phyloP scores from a whole-genome alignment of 2,329 filamentous ascomycete species.

The Xylaria sp. region DNA sequence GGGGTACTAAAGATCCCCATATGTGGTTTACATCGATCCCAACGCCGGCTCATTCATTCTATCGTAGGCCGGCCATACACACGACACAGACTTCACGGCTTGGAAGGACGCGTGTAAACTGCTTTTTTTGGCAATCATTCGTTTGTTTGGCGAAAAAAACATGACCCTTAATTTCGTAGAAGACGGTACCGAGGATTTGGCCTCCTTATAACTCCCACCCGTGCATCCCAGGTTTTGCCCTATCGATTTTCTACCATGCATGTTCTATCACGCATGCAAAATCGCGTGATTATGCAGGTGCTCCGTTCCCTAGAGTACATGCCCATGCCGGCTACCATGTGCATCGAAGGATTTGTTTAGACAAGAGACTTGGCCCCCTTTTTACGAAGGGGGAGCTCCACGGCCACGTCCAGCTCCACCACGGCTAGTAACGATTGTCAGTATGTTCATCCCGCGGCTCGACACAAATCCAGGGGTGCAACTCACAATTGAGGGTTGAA shows the following conservation, averaged over 20 bases:
- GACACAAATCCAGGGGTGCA: slow-evolving; percentile 31
- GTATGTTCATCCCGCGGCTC: slow-evolving; percentile 25
- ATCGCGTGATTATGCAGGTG: slow-evolving; percentile 59
- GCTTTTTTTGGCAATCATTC: slow-evolving; percentile 40
- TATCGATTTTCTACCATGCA: slow-evolving; percentile 59
- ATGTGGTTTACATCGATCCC: slow-evolving; percentile 16
- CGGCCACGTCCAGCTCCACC: slow-evolving; percentile 91
- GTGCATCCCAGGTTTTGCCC: slow-evolving; percentile 59
- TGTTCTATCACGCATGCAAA: slow-evolving; percentile 58
- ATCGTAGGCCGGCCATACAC: slow-evolving; percentile 27
- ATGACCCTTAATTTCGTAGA: slow-evolving; percentile 52
- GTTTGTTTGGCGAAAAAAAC: slow-evolving; percentile 50
- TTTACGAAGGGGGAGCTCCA: slow-evolving; percentile 77
- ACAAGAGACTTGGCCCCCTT: slow-evolving; percentile 55
- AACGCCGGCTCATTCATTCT: slow-evolving; percentile 31
- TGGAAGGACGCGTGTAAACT: slow-evolving; percentile 25
- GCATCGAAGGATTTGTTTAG: slow-evolving; percentile 52
- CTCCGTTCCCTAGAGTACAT: slow-evolving; percentile 54
- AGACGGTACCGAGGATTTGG: slow-evolving; percentile 52
- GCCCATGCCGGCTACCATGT: slow-evolving; percentile 49
- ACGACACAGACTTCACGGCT: slow-evolving; percentile 32
- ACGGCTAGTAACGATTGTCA: slow-evolving; percentile 65
- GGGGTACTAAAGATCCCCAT: slow-evolving; percentile 4
- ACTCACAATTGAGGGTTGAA: slow-evolving; percentile 91
- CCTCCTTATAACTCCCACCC: slow-evolving; percentile 54